Conservation (phyloP, 805 yeast genomes). For the Saccharomycopsis synnaedendra region DNA sequence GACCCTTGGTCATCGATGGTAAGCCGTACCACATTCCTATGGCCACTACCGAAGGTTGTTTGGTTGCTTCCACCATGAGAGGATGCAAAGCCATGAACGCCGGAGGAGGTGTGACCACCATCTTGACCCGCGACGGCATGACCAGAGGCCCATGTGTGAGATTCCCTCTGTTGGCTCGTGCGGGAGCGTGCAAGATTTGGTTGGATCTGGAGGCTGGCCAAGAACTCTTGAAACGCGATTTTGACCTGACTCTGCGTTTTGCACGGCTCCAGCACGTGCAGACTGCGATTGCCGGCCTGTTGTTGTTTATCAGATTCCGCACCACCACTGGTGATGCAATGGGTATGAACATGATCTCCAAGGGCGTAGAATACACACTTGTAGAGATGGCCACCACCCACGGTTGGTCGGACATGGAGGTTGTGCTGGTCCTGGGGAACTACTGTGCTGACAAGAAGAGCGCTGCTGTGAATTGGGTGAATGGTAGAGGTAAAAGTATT, state of each 20-base stretch:
- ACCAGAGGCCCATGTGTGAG: conserved; percentile 98
- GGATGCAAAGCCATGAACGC: conserved; percentile 97
- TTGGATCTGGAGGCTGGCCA: conserved; percentile 94
- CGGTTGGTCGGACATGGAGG: conserved; percentile 90
- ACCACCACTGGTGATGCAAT: conserved; percentile 99
- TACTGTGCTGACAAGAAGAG: conserved; percentile 97
- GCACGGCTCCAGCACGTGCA: conserved; percentile 87
- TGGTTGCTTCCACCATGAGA: conserved; percentile 97
- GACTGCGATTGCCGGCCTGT: conserved; percentile 90
- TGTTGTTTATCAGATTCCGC: conserved; percentile 81
- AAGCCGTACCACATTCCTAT: conserved; percentile 85
- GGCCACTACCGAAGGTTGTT: conserved; percentile 99
- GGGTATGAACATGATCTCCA: conserved; percentile 99
- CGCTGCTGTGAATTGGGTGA: conserved; percentile 98
- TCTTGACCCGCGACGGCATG: conserved; percentile 94
- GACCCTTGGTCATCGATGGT: conserved; percentile 89
- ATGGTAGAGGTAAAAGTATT: conserved; percentile 96
- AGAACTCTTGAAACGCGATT: conserved; percentile 67
- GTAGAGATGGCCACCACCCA: conserved; percentile 75
- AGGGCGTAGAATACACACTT: conserved; percentile 88
- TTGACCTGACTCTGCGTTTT: conserved; percentile 93
- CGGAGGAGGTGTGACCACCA: conserved; percentile 93
- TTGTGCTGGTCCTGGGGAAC: conserved; percentile 91
- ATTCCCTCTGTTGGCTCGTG: conserved; percentile 70
- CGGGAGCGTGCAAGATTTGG: conserved; percentile 94